phyloP scores from a whole-genome alignment of 116 monocot species.

The Phalaenopsis hybrid region DNA sequence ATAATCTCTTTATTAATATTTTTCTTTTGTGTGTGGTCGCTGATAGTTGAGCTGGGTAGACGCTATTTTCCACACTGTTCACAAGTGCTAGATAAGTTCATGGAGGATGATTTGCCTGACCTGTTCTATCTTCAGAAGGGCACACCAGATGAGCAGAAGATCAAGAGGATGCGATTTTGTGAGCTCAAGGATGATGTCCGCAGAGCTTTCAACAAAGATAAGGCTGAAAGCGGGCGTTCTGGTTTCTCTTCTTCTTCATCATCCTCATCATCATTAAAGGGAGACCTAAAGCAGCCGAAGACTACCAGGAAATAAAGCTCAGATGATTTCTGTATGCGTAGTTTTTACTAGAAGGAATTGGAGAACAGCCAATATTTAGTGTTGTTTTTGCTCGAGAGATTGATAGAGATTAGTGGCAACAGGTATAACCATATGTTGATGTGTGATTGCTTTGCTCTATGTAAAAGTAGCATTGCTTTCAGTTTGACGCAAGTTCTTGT shows the following conservation, averaged over 20 bases:
- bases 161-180: constrained; percentile 62
- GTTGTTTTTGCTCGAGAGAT: background rate
- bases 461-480: background rate
- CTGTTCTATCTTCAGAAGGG: constrained; percentile 45
- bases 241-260: constrained; percentile 42
- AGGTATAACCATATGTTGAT: background rate
- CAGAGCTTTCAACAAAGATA: constrained; percentile 80
- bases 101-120: constrained; percentile 67
- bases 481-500: background rate
- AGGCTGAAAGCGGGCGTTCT: constrained; percentile 24
- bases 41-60: constrained; percentile 73
- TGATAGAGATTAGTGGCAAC: background rate
- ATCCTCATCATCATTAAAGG: constrained; percentile 35
- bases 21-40: background rate
- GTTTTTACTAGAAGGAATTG: background rate
- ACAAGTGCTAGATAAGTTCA: constrained; percentile 64
- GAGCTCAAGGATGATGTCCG: constrained; percentile 76
- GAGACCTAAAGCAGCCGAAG: constrained; percentile 7
- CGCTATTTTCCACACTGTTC: constrained; percentile 82
- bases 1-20: background rate
- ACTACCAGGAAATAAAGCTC: constrained; percentile 21
- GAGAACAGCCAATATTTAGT: background rate
- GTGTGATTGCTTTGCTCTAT: constrained; percentile 1
- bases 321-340: background rate
- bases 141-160: constrained; percentile 54